A percentile compares a stretch with the other conserved stretches of the same genome.
Conservation (phyloP, 2,329 filamentous ascomycete species). For the Nannizziopsis barbatae region DNA sequence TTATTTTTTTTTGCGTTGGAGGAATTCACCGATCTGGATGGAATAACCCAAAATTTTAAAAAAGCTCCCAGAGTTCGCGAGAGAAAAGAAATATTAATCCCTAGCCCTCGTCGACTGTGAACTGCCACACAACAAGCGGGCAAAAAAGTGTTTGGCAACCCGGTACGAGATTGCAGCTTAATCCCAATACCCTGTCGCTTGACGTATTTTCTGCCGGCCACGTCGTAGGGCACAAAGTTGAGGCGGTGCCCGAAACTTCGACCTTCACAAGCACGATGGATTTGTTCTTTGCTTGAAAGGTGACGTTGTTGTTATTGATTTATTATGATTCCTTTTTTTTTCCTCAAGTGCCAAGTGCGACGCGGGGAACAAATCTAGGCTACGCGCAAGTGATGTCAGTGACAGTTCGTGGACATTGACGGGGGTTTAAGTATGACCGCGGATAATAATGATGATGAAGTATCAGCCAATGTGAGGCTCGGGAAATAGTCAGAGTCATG, state of each 20-base stretch:
- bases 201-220: constrained; percentile 5
- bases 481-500: too few species aligned
- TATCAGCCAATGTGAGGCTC: too few species aligned
- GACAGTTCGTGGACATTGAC: too few species aligned
- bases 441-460: too few species aligned
- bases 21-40: background rate
- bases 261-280: background rate
- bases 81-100: background rate
- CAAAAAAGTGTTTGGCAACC: background rate
- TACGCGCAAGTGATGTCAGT: too few species aligned
- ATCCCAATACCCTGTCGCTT: background rate
- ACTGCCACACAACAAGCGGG: background rate
- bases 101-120: too few species aligned
- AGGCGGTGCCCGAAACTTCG: constrained; percentile 14
- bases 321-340: too few species aligned
- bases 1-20: background rate
- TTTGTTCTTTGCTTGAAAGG: too few species aligned
- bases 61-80: constrained; percentile 3
- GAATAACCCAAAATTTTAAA: background rate
- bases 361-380: too few species aligned
- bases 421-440: too few species aligned
- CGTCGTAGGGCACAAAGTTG: constrained; percentile 14
- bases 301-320: too few species aligned
- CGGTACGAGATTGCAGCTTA: background rate
- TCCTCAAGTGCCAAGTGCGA: too few species aligned